Evolutionary conservation across 139 green algal genomes (phyloP).

Genomic region (Volvox africanus): DNA sequence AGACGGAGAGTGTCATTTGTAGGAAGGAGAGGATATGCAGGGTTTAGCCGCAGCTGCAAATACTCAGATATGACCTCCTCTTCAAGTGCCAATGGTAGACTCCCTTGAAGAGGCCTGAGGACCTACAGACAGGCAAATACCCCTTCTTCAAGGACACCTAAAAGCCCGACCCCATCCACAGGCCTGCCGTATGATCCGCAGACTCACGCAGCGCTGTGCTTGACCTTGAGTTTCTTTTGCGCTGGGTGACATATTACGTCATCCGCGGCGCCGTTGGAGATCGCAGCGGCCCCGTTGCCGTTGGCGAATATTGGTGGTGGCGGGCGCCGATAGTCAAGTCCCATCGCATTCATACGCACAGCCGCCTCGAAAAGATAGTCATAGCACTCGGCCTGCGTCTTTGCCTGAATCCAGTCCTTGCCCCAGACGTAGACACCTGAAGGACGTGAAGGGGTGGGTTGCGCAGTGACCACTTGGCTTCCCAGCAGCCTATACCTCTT

Average conservation of each 20-base stretch:
- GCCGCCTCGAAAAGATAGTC: slow-evolving; percentile 96
- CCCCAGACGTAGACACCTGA: slow-evolving; percentile 95
- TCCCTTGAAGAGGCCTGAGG: no score
- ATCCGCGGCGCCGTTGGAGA: slow-evolving; percentile 21
- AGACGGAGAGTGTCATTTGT: neutral
- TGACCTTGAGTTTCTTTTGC: slow-evolving; percentile 44
- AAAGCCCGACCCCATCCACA: no score
- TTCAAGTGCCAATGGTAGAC: no score
- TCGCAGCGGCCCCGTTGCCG: neutral
- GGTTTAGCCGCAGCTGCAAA: no score
- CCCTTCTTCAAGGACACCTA: no score
- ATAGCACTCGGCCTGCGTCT: slow-evolving; percentile 94
- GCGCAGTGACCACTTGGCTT: no score
- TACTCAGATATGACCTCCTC: no score
- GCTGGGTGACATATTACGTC: neutral
- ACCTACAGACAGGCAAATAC: no score
- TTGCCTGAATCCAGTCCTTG: slow-evolving; percentile 83
- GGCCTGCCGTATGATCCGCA: neutral
- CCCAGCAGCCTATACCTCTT: no score
- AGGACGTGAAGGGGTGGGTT: neutral
- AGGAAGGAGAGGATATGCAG: no score
- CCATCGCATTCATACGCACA: slow-evolving; percentile 79
- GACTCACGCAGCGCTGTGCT: slow-evolving; percentile 21
- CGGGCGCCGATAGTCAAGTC: slow-evolving; percentile 75
- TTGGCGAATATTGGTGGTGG: slow-evolving; percentile 43